Conservation (phyloP, 1,284 basidiomycete species). For the Trichosporon sp. region DNA sequence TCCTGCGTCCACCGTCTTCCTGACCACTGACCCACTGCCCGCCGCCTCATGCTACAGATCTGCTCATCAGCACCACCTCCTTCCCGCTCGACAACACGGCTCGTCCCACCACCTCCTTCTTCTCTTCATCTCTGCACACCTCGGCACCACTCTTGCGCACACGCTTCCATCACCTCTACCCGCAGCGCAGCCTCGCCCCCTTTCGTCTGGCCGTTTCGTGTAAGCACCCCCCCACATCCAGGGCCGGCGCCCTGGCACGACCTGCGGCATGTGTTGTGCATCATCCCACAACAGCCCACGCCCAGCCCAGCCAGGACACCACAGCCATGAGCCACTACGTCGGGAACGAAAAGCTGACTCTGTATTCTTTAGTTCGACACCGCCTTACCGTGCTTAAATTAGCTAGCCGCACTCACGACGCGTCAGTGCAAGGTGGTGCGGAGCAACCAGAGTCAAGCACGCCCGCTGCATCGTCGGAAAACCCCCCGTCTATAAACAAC, state of each 20-base stretch:
- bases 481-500: neutral
- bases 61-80: neutral
- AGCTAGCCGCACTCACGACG: conserved; percentile 15
- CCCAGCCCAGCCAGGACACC: neutral
- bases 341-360: conserved; percentile 18
- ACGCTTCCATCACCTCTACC: neutral
- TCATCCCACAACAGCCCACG: neutral
- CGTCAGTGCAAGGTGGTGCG: conserved; percentile 13
- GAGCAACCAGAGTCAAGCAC: neutral
- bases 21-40: neutral
- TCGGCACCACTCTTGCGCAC: neutral
- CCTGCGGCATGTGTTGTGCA: conserved; percentile 11
- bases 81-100: neutral
- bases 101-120: neutral
- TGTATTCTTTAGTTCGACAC: neutral
- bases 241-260: neutral
- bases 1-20: neutral
- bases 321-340: neutral
- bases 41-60: neutral
- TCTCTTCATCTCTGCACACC: neutral
- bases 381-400: neutral
- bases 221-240: conserved; percentile 17
- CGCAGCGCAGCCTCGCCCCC: neutral
- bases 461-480: neutral
- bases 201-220: neutral